Percentiles rank a stretch among this genome's conserved stretches.
Evolutionary conservation across 202 grass and related monocot species (phyloP).

Genomic region (Schoenoplectus tabernaemontani): DNA sequence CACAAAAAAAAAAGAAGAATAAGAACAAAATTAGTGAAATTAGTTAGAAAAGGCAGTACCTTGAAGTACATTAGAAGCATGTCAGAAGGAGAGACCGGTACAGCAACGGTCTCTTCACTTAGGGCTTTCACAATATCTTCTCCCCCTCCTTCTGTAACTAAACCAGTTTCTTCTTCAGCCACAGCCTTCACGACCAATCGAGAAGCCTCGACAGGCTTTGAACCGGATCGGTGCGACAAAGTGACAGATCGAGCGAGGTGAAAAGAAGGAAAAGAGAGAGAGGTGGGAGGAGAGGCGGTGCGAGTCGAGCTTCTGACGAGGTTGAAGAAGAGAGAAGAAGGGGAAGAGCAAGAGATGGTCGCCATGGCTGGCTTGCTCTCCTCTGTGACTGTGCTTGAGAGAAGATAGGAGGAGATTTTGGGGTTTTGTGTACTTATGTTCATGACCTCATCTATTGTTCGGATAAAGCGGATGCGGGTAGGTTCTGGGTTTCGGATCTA

Average conservation of each 20-base stretch:
- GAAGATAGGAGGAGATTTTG: conserved; percentile 7
- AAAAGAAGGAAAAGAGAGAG: neutral
- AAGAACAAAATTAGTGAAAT: neutral
- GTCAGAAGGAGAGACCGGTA: conserved; percentile 21
- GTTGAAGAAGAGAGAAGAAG: conserved; percentile 21
- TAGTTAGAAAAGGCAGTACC: conserved; percentile 1
- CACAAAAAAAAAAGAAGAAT: neutral
- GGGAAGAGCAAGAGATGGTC: conserved; percentile 16
- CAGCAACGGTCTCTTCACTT: conserved; percentile 11
- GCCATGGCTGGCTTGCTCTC: neutral
- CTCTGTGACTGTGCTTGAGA: neutral
- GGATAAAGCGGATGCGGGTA: conserved; percentile 17
- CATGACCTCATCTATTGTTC: neutral
- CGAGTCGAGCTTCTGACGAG: neutral
- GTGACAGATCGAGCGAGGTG: neutral
- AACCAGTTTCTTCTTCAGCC: neutral
- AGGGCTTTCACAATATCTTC: neutral
- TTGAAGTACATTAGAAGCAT: conserved; percentile 21
- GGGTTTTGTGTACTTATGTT: neutral
- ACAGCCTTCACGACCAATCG: neutral
- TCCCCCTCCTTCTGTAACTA: neutral
- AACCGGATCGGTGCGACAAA: neutral
- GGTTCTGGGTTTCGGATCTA: neutral
- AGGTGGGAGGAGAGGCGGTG: neutral
- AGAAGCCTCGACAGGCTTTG: neutral